These are phyloP conservation scores for Neurospora tetrasperma DNA, from an alignment of 495 filamentous ascomycete genomes.

Conservation along the genomic window DNA sequence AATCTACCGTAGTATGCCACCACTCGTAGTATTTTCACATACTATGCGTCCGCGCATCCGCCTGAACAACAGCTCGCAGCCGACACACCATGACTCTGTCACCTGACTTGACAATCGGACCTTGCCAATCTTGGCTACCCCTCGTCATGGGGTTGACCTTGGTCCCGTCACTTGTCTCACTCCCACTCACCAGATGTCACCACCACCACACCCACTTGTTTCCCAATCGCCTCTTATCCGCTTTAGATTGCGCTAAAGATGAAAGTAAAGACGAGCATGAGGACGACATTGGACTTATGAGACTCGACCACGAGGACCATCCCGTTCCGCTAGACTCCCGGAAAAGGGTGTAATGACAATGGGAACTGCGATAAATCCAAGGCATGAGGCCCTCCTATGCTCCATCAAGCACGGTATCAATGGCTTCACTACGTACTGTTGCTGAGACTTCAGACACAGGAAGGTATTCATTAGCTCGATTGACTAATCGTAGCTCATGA, in stretches of 20 bases:
- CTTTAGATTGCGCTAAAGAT: not conserved
- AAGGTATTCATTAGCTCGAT: not conserved
- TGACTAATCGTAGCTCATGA: not conserved
- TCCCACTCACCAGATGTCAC: not conserved
- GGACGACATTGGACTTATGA: not conserved
- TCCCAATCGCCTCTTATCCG: not conserved
- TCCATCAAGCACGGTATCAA: not conserved
- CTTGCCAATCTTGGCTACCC: not conserved
- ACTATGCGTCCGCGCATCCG: not conserved
- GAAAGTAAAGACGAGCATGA: not conserved
- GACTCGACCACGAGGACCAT: not conserved
- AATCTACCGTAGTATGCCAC: not conserved
- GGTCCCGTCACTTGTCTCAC: slow-evolving; percentile 7
- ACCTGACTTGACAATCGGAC: slow-evolving; percentile 1
- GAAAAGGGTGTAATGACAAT: not conserved
- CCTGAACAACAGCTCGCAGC: not conserved
- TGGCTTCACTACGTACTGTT: not conserved
- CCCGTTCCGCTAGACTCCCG: not conserved
- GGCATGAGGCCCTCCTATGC: not conserved
- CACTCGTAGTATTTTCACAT: not conserved
- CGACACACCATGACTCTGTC: not conserved
- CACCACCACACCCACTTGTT: not conserved
- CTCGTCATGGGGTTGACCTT: slow-evolving; percentile 3
- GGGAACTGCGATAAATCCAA: not conserved
- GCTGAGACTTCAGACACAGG: not conserved